These are phyloP conservation scores for Termitomyces sp. DNA, from an alignment of 768 basidiomycete genomes.

Conservation along the genomic window DNA sequence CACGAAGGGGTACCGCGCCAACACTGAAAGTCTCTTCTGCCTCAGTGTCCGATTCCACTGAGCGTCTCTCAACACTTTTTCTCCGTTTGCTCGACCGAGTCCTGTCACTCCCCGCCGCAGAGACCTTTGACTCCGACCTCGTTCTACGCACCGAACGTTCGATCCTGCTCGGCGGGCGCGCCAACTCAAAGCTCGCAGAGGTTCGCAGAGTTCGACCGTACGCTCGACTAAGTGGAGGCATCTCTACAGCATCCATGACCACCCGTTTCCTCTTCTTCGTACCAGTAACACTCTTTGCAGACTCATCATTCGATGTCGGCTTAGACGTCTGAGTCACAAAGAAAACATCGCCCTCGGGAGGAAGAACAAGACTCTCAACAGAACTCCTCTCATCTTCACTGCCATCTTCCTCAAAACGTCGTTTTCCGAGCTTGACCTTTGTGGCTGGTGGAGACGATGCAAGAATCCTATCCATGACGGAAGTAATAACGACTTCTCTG, in stretches of 20 bases:
- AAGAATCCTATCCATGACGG: slow-evolving; percentile 45
- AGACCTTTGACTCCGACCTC: slow-evolving; percentile 6
- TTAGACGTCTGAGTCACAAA: slow-evolving; percentile 2
- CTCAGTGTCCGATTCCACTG: neutral
- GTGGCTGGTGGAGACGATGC: slow-evolving; percentile 25
- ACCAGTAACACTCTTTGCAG: neutral
- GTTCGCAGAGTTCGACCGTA: slow-evolving; percentile 10
- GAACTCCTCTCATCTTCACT: slow-evolving; percentile 31
- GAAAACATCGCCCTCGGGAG: slow-evolving; percentile 14
- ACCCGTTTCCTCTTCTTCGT: slow-evolving; percentile 41
- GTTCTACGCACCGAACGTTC: slow-evolving; percentile 1
- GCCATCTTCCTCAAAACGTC: slow-evolving; percentile 36
- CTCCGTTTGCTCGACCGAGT: slow-evolving; percentile 14
- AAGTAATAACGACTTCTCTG: slow-evolving; percentile 19
- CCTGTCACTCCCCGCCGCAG: neutral
- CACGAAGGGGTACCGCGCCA: neutral
- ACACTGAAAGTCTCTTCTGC: neutral
- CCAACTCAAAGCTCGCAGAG: slow-evolving; percentile 8
- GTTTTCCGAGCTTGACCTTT: slow-evolving; percentile 38
- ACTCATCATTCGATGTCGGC: neutral
- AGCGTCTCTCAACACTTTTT: neutral
- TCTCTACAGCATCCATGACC: slow-evolving; percentile 23
- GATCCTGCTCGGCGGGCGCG: neutral
- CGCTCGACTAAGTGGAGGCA: slow-evolving; percentile 14
- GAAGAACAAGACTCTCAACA: slow-evolving; percentile 9